Percentiles rank a stretch among this genome's conserved stretches.
Evolutionary conservation across 2,329 filamentous ascomycete genomes (phyloP).

Genomic region (Thelonectria discophora): DNA sequence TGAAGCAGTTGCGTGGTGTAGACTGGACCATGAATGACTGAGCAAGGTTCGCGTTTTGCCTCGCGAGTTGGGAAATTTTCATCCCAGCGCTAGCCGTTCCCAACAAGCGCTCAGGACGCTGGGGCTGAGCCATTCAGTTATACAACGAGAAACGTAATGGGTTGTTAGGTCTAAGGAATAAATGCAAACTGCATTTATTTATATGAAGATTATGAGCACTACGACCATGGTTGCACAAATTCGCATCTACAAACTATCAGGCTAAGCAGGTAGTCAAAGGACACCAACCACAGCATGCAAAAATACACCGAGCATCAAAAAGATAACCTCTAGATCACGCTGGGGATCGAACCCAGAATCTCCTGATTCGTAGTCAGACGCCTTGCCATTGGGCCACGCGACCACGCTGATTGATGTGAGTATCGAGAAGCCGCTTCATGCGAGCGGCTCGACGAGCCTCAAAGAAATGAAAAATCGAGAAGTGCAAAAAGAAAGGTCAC

Average conservation of each 20-base stretch:
- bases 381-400: constrained; percentile 45
- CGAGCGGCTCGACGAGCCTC: too few relatives aligned
- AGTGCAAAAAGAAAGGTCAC: not conserved
- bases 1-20: constrained; percentile 10
- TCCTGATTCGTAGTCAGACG: constrained; percentile 48
- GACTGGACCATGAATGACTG: constrained; percentile 1
- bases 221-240: too few relatives aligned
- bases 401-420: not conserved
- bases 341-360: constrained; percentile 47
- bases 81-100: constrained; percentile 18
- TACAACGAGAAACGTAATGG: not conserved
- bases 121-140: not conserved
- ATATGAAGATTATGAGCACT: too few relatives aligned
- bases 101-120: not conserved
- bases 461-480: not conserved
- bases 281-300: too few relatives aligned
- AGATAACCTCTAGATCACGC: constrained; percentile 25
- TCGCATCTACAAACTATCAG: too few relatives aligned
- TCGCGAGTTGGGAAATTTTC: constrained; percentile 21
- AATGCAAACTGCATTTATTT: too few relatives aligned
- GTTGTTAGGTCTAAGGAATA: too few relatives aligned
- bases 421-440: not conserved
- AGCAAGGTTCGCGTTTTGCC: constrained; percentile 4
- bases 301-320: not conserved
- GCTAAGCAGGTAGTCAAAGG: too few relatives aligned